phyloP scores from a whole-genome alignment of 176 grass and related monocot species.

The Saccharum spontaneum region DNA sequence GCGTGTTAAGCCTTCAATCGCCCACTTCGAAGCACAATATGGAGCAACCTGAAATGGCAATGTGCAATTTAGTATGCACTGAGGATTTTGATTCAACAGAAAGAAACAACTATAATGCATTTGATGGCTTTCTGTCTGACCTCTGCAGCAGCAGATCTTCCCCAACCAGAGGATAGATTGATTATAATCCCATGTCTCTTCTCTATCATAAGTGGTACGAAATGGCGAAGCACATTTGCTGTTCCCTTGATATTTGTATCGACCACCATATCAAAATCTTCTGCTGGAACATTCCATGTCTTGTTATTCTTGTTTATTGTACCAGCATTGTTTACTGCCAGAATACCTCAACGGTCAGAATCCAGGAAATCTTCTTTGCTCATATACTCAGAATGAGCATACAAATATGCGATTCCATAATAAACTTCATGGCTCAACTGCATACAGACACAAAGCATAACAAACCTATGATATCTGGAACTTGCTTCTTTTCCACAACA shows the following conservation, averaged over 20 bases:
- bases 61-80: neutral
- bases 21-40: constrained; percentile 97
- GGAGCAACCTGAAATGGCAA: constrained; percentile 70
- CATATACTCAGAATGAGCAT: neutral
- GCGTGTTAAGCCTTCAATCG: constrained; percentile 88
- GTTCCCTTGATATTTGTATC: constrained; percentile 98
- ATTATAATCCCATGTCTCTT: constrained; percentile 90
- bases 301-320: constrained; percentile 98
- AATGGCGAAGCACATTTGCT: constrained; percentile 86
- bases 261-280: constrained; percentile 89
- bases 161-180: constrained; percentile 97
- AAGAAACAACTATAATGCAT: constrained; percentile 6
- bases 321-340: constrained; percentile 90
- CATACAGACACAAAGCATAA: constrained; percentile 21
- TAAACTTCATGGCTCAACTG: neutral
- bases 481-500: constrained; percentile 56
- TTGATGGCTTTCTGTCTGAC: constrained; percentile 20
- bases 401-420: constrained; percentile 7
- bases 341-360: constrained; percentile 25
- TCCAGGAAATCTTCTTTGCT: neutral
- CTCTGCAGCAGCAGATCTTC: constrained; percentile 91
- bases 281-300: constrained; percentile 82
- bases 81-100: constrained; percentile 4
- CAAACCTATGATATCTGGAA: constrained; percentile 92
- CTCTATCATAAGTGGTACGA: constrained; percentile 87